These are phyloP conservation scores for Dalbergia oliveri DNA, from an alignment of 306 rosid species.

Conservation along the genomic window DNA sequence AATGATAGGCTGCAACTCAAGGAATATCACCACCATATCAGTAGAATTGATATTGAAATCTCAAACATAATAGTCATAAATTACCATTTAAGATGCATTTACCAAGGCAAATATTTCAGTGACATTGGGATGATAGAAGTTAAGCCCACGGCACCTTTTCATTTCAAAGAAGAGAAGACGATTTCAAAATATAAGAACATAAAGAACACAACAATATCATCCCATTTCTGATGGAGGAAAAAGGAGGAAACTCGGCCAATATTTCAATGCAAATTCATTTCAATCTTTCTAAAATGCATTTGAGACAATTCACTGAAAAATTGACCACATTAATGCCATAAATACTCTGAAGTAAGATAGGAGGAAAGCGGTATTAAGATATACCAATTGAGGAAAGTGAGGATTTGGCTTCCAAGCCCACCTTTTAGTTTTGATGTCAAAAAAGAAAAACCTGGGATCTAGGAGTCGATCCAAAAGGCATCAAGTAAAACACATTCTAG, in stretches of 20 bases:
- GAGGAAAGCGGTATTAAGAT: not conserved
- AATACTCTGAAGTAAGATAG: not conserved
- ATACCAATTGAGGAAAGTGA: no score
- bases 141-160: not conserved
- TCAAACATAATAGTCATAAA: not conserved
- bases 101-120: constrained; percentile 5
- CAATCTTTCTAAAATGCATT: not conserved
- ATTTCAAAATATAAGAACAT: not conserved
- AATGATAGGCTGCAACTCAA: constrained; percentile 62
- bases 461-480: not conserved
- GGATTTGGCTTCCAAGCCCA: not conserved
- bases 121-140: not conserved
- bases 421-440: not conserved
- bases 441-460: not conserved
- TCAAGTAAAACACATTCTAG: not conserved
- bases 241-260: not conserved
- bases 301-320: not conserved
- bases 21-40: constrained; percentile 30
- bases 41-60: not conserved
- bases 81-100: constrained; percentile 15
- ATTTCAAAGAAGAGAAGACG: not conserved
- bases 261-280: not conserved
- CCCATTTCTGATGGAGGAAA: not conserved
- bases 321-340: not conserved
- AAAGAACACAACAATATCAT: not conserved